Evolutionary conservation across 805 yeast genomes (phyloP), one percentile per base, ranked within the genome.

Genomic region (Lipomyces spencermartinsiae): DNA sequence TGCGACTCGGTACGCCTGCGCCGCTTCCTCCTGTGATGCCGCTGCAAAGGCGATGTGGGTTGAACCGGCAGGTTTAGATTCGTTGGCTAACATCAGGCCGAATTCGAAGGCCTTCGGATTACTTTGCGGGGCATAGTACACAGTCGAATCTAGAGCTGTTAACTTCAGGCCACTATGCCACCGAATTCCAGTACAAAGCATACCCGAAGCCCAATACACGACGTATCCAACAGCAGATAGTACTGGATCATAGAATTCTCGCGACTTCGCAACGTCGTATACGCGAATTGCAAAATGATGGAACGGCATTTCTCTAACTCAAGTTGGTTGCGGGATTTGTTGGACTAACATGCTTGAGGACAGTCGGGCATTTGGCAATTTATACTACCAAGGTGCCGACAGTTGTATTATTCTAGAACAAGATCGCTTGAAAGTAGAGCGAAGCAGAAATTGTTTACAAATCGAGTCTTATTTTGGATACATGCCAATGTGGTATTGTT

Each of bases 161-260:
- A n/a, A n/a, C n/a, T n/a, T n/a, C n/a, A n/a, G n/a, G n/a, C n/a
- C n/a, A n/a, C n/a, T n/a, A n/a, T n/a, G n/a, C n/a, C n/a, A n/a
- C n/a, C n/a, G n/a, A n/a, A n/a, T n/a, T n/a, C n/a, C n/a, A n/a
- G n/a, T n/a, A n/a, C n/a, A n/a, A n/a, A n/a, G 37, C 59, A 53
- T 61, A 62, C 64, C 60, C 14, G 5, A 19, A 4, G 59, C 31
- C n/a, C 25, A 25, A 16, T 22, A 19, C 29, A 56, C 60, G 12
- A 56, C 34, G 19, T 55, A 63, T 25, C 60, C 66, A 9, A 58
- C n/a, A 5, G 59, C 59, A 7, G 34, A 31, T 9, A 63, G 53
- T 34, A 63, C 46, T 25, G 62, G 62, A 39, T 63, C 66, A 39
- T 63, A 63, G 59, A 63, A 63, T 9, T 35, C 34, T 10, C 66